Conservation (phyloP, 1,284 basidiomycete species). For the Crucibulum parvulum region DNA sequence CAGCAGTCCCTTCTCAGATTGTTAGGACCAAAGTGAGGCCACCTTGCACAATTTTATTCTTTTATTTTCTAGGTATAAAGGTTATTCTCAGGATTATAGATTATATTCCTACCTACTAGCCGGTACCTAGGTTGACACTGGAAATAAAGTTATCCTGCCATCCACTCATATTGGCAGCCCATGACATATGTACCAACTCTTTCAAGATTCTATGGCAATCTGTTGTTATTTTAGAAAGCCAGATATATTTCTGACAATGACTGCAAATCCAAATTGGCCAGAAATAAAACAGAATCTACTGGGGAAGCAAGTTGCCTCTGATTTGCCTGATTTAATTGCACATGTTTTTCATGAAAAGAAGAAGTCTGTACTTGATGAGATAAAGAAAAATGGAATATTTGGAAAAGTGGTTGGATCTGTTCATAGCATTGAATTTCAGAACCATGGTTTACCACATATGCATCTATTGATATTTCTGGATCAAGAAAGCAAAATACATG, state of each 20-base stretch:
- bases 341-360: slow-evolving; percentile 24
- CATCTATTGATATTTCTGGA: slow-evolving; percentile 50
- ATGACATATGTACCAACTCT: not conserved
- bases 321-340: slow-evolving; percentile 13
- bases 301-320: not conserved
- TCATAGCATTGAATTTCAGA: slow-evolving; percentile 57
- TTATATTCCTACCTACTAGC: too few relatives aligned
- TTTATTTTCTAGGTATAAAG: too few relatives aligned
- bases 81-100: too few relatives aligned
- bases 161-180: not conserved
- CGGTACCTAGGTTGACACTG: too few relatives aligned
- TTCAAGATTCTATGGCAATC: slow-evolving; percentile 1
- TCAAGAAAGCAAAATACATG: slow-evolving; percentile 29
- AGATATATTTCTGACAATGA: not conserved
- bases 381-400: slow-evolving; percentile 18
- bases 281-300: not conserved
- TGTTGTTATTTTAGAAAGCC: not conserved
- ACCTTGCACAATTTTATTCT: too few relatives aligned
- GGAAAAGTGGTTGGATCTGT: slow-evolving; percentile 29
- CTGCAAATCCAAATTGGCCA: not conserved
- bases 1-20: too few relatives aligned
- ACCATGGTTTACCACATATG: slow-evolving; percentile 52
- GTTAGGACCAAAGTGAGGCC: too few relatives aligned
- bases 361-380: slow-evolving; percentile 13
- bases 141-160: not conserved